Base-by-base conservation (phyloP, 352 stramenopile genomes). In the Globisporangium perplexum region DNA sequence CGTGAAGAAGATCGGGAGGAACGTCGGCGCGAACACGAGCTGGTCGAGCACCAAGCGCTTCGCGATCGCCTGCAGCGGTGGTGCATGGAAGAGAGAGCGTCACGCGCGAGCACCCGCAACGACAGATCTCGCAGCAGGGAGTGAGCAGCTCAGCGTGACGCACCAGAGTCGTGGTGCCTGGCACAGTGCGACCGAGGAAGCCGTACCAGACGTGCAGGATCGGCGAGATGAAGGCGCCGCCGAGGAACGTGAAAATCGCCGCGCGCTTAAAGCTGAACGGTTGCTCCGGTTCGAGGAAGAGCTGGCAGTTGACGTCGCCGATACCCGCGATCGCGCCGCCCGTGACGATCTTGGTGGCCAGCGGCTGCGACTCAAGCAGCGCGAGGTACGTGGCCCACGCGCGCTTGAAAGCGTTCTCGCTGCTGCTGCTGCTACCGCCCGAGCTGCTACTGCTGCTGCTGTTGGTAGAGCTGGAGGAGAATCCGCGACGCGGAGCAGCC, bases 131-230 rank as follows among this genome's bases (percentile, higher is more conserved):
- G 1, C 1, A 35, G 11, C 31, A 36, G 31, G 3, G 31, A 8
- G 18, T 18, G 33, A 17, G 33, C 17, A 12, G 8, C 12, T 6
- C 11, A 17, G 33, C 10, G 33, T 6, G 31, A 63, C 64, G 38
- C 24, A 72, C 64, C 42, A 57, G 7, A 10, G 53, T 62, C 14
- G 66, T 58, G 4, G 73, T 41, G 6, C 79, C 81, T 0, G 75
- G 65, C 14, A 87, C 45, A 0, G 33, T 51, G 17, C 65, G 49
- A 30, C 71, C 59, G 23, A 94, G 56, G 47, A 92, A 76, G 26
- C 62, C 39, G 67, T 94, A 94, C 81, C 81, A 94, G 7, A 76
- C 67, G 58, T 94, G 83, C 43, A 94, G 64, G n/a, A 88, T 62
- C 18, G 83, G 83, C 50, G 81, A 76, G 47, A 93, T 73, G 30